phyloP scores from a whole-genome alignment of 106 monocot species.

The Apostasia shenzhenica region DNA sequence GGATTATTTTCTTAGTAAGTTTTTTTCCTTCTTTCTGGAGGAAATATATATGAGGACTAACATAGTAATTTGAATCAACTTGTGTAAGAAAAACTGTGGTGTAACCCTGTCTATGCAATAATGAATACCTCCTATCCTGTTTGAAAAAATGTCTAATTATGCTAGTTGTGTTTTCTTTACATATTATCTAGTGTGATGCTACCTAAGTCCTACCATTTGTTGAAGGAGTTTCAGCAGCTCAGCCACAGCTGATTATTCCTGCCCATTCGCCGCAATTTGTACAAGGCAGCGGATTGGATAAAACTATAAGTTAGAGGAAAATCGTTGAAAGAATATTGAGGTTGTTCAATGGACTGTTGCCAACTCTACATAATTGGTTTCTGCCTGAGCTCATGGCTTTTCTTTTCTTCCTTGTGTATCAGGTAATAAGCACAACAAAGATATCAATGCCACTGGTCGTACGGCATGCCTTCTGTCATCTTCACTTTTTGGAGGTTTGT shows the following conservation, averaged over 20 bases:
- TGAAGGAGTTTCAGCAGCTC: background rate
- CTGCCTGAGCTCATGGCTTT: background rate
- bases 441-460: background rate
- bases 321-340: background rate
- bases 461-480: background rate
- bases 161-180: no score
- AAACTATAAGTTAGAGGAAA: background rate
- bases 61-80: no score
- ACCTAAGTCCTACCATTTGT: no score
- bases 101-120: no score
- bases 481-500: background rate
- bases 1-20: no score
- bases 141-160: no score
- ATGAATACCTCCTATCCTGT: no score
- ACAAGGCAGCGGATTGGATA: background rate
- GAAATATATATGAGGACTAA: no score
- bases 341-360: background rate
- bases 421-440: conserved; percentile 1
- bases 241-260: conserved; percentile 6
- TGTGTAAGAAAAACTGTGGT: no score
- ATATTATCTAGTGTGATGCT: no score
- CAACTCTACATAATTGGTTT: background rate
- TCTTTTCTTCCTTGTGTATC: background rate
- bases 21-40: no score
- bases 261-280: background rate